Evolutionary conservation across 1,284 basidiomycete species (phyloP).

Genomic region (Clitocybe nebularis): DNA sequence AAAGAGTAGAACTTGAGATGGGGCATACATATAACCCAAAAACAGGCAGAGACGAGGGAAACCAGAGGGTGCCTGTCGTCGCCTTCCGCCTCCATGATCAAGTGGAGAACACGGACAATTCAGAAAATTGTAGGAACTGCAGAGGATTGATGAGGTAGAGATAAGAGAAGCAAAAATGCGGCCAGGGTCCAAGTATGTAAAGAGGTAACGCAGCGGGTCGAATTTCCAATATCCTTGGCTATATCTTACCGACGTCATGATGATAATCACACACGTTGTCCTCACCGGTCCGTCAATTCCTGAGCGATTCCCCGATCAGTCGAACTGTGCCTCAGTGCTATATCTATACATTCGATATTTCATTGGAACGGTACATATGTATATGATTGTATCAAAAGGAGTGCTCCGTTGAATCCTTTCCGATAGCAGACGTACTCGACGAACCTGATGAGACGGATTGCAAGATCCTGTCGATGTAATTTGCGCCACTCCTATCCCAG

Average conservation of each 20-base stretch:
- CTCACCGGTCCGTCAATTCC: too few relatives aligned
- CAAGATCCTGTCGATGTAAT: constrained; percentile 80
- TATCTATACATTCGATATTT: neutral
- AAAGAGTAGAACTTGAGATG: neutral
- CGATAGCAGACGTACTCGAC: constrained; percentile 76
- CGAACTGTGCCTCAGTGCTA: too few relatives aligned
- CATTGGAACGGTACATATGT: neutral
- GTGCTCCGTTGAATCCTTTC: constrained; percentile 85
- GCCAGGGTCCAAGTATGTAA: neutral
- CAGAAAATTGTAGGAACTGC: neutral
- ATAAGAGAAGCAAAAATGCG: constrained; percentile 7
- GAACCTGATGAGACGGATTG: constrained; percentile 78
- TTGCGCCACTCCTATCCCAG: constrained; percentile 71
- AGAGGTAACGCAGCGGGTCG: neutral
- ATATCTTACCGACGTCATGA: constrained; percentile 4
- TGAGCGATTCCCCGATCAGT: too few relatives aligned
- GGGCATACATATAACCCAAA: constrained; percentile 76
- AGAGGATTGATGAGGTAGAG: constrained; percentile 9
- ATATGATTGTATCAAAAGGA: constrained; percentile 46
- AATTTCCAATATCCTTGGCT: too few relatives aligned
- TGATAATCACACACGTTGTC: constrained; percentile 1
- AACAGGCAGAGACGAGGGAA: constrained; percentile 75
- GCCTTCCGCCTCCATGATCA: too few relatives aligned
- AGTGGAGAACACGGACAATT: constrained; percentile 4
- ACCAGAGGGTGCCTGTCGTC: constrained; percentile 59